Evolutionary conservation across 1,139 yeast genomes (phyloP).

Genomic region (Magnusiomyces magnusii): DNA sequence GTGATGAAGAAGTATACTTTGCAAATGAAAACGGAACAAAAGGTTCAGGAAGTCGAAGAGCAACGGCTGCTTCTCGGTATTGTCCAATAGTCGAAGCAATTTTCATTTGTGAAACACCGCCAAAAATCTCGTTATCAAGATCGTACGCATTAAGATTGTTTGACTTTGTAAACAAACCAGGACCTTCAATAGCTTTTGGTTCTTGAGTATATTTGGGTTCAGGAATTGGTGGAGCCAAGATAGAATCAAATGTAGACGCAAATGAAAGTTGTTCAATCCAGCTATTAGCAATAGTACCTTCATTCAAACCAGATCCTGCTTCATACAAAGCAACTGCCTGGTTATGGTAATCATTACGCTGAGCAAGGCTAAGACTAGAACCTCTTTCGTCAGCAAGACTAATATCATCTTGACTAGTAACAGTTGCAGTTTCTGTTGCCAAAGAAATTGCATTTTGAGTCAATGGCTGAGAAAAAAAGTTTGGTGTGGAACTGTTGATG

Average conservation of each 20-base stretch:
- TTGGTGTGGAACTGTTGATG: not conserved
- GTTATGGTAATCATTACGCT: not conserved
- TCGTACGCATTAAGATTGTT: constrained; percentile 27
- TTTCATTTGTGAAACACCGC: constrained; percentile 33
- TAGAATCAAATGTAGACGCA: constrained; percentile 8
- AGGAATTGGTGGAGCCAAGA: constrained; percentile 6
- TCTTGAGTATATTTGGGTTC: not conserved
- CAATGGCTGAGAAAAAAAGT: not conserved
- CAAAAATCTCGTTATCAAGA: constrained; percentile 50
- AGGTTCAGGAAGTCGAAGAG: constrained; percentile 24
- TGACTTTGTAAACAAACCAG: not conserved
- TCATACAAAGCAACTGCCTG: not conserved
- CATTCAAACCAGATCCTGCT: not conserved
- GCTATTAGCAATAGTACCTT: constrained; percentile 2
- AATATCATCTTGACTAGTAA: not conserved
- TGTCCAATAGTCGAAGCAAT: constrained; percentile 17
- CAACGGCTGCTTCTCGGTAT: constrained; percentile 22
- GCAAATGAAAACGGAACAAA: constrained; percentile 20
- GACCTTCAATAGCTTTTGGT: not conserved
- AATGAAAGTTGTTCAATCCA: constrained; percentile 13
- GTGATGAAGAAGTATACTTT: constrained; percentile 17
- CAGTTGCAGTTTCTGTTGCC: not conserved
- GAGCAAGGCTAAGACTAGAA: not conserved
- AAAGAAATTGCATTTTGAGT: not conserved
- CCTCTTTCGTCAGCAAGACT: not conserved